These are phyloP conservation scores for Rhytidhysteron rufulum DNA, from an alignment of 2,329 filamentous ascomycete genomes.

Conservation along the genomic window DNA sequence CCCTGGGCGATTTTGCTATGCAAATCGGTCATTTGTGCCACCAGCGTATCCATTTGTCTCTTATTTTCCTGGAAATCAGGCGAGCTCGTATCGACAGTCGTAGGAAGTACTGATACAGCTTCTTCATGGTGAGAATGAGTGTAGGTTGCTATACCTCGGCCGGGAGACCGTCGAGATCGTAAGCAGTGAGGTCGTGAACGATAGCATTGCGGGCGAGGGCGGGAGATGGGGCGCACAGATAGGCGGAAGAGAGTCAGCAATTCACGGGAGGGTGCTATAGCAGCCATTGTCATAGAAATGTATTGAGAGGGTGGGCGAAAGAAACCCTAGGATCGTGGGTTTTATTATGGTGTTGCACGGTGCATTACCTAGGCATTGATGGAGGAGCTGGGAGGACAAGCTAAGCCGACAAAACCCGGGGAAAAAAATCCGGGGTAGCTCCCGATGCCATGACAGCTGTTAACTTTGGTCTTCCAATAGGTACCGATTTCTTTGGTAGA, in stretches of 20 bases:
- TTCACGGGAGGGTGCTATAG: constrained; percentile 32
- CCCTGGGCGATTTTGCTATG: constrained; percentile 70
- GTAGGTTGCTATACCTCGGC: constrained; percentile 64
- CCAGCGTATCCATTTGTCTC: constrained; percentile 69
- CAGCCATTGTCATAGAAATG: constrained; percentile 20
- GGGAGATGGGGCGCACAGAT: constrained; percentile 23
- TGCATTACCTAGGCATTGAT: too few relatives aligned
- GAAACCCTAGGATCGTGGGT: background rate
- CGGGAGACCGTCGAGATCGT: constrained; percentile 3
- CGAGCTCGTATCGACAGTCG: constrained; percentile 70
- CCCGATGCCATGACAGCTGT: too few relatives aligned
- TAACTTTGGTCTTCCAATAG: too few relatives aligned
- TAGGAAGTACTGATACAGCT: constrained; percentile 76
- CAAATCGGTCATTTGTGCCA: constrained; percentile 64
- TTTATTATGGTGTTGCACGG: background rate
- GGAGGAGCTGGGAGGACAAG: too few relatives aligned
- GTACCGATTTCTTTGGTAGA: too few relatives aligned
- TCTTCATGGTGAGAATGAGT: constrained; percentile 76
- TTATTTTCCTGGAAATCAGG: constrained; percentile 79
- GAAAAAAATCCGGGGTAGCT: too few relatives aligned
- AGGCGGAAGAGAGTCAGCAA: constrained; percentile 29
- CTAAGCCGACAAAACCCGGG: too few relatives aligned
- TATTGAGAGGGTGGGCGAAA: background rate
- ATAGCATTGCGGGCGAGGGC: constrained; percentile 12
- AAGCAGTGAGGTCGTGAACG: constrained; percentile 5